These are phyloP conservation scores for Periconia sp. DNA, from an alignment of 2,329 filamentous ascomycete species.

Conservation along the genomic window DNA sequence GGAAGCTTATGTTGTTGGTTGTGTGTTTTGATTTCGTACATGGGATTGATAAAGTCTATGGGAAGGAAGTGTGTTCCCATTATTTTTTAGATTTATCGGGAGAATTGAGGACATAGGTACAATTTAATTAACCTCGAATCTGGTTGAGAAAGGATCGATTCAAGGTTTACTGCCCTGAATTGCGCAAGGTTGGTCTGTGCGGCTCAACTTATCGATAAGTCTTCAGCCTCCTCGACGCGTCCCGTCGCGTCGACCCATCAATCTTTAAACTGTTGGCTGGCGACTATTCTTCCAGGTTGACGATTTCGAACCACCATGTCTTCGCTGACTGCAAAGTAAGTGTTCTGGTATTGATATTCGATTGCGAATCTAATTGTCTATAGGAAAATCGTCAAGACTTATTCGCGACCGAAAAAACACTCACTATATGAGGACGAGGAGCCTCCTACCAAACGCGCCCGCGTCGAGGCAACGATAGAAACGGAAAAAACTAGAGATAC, in stretches of 20 bases:
- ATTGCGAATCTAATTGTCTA: constrained; percentile 13
- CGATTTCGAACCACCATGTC: constrained; percentile 22
- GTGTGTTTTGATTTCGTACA: too few species aligned
- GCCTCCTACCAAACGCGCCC: constrained; percentile 39
- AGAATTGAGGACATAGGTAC: too few species aligned
- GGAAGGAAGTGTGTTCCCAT: too few species aligned
- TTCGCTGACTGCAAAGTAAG: constrained; percentile 26
- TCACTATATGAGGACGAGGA: constrained; percentile 29
- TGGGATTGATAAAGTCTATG: too few species aligned
- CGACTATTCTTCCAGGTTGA: constrained; percentile 7
- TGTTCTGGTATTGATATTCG: background rate
- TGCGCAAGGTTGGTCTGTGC: constrained; percentile 10
- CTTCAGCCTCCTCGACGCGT: constrained; percentile 8
- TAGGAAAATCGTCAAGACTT: constrained; percentile 38
- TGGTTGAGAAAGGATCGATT: too few species aligned
- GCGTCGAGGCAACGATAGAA: constrained; percentile 27
- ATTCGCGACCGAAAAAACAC: constrained; percentile 38
- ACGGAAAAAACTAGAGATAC: constrained; percentile 10
- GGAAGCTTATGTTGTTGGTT: too few species aligned
- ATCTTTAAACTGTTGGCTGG: constrained; percentile 7
- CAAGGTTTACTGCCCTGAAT: too few species aligned
- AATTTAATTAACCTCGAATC: too few species aligned
- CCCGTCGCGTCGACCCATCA: constrained; percentile 16
- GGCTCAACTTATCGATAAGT: constrained; percentile 21
- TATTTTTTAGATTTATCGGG: too few species aligned